Percentiles rank a stretch among this genome's conserved stretches.
Conservation (phyloP, 2,329 filamentous ascomycete genomes). For the Neofusicoccum cordaticola region DNA sequence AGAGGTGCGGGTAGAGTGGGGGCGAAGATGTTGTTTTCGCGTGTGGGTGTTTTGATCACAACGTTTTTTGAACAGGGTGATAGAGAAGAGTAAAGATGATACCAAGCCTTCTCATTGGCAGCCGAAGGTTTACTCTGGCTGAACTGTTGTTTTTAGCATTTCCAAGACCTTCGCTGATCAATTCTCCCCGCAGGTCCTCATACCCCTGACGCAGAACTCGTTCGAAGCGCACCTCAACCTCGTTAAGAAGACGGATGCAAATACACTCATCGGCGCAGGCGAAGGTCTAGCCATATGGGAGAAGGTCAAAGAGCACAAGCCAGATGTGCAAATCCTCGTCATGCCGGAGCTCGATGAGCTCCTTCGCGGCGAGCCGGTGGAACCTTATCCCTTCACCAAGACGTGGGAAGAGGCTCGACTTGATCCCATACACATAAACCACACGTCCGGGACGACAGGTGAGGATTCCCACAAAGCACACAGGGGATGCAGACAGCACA, state of each 20-base stretch:
- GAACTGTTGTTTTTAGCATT: too few species aligned
- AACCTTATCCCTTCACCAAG: not conserved
- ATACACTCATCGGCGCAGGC: not conserved
- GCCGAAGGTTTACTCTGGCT: too few species aligned
- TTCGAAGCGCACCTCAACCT: not conserved
- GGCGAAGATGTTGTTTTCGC: too few species aligned
- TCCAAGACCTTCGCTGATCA: not conserved
- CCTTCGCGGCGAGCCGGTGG: not conserved
- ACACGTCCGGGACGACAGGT: slow-evolving; percentile 31
- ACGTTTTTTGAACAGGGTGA: too few species aligned
- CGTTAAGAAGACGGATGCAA: not conserved
- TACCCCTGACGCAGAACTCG: not conserved
- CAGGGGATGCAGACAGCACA: not conserved
- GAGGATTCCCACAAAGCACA: not conserved
- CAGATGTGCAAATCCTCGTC: not conserved
- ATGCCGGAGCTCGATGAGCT: slow-evolving; percentile 2
- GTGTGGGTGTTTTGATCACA: too few species aligned
- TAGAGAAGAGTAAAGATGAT: too few species aligned
- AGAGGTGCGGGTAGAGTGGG: too few species aligned
- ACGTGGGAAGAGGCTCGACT: slow-evolving; percentile 21
- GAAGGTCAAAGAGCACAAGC: not conserved
- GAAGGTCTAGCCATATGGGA: not conserved
- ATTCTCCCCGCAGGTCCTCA: not conserved
- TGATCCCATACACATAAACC: slow-evolving; percentile 26
- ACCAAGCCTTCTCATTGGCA: too few species aligned